These are phyloP conservation scores for Candolleomyces aberdarensis DNA, from an alignment of 768 basidiomycete genomes.

Conservation along the genomic window DNA sequence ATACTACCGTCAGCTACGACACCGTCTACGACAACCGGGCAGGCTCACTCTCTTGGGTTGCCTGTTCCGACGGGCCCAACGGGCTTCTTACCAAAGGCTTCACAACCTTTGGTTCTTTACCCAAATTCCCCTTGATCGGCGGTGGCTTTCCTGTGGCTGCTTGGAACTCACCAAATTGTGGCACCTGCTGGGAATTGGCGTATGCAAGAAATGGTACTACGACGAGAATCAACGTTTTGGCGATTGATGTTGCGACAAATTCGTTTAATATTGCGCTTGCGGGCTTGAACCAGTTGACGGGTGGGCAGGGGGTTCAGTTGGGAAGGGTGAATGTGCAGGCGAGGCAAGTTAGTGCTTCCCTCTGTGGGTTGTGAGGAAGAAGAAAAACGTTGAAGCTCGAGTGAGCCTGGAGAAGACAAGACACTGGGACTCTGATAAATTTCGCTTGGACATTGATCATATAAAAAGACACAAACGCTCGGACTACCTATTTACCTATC, in stretches of 20 bases:
- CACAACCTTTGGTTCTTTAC: conserved; percentile 49
- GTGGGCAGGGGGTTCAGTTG: conserved; percentile 39
- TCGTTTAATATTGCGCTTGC: conserved; percentile 45
- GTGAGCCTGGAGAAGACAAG: too few species aligned
- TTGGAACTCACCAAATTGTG: conserved; percentile 52
- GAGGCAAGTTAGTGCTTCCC: conserved; percentile 38
- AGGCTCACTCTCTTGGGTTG: conserved; percentile 38
- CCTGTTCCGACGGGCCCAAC: conserved; percentile 49
- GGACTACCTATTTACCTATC: too few species aligned
- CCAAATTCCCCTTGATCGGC: conserved; percentile 59
- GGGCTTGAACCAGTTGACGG: conserved; percentile 55
- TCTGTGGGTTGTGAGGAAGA: conserved; percentile 43
- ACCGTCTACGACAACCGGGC: conserved; percentile 44
- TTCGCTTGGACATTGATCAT: too few species aligned
- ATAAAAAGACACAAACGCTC: too few species aligned
- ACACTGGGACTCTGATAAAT: too few species aligned
- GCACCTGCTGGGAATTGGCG: conserved; percentile 58
- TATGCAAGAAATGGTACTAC: conserved; percentile 34
- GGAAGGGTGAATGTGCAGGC: conserved; percentile 48
- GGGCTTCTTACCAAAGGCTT: conserved; percentile 46
- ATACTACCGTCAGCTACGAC: conserved; percentile 39
- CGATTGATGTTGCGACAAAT: conserved; percentile 48
- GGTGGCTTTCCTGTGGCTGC: conserved; percentile 47
- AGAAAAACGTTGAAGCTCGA: too few species aligned
- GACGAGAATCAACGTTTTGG: conserved; percentile 45